These are phyloP conservation scores for Inosperma sp. DNA, from an alignment of 768 basidiomycete genomes.

Conservation along the genomic window DNA sequence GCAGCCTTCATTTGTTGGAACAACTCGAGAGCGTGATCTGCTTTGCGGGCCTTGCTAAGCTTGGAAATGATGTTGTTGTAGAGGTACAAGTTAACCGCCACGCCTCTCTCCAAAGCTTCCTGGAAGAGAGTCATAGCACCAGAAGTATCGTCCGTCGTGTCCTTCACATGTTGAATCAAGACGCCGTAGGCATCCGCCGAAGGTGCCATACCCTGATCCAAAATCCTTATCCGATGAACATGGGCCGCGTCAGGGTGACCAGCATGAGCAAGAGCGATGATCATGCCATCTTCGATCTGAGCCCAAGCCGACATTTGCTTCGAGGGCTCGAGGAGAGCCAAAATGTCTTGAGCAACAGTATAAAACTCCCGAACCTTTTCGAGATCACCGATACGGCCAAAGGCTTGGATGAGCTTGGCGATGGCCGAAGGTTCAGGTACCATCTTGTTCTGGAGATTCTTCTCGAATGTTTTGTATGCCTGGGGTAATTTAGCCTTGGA, in stretches of 20 bases:
- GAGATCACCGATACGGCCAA: conserved; percentile 60
- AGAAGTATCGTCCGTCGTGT: conserved; percentile 92
- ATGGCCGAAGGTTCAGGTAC: conserved; percentile 52
- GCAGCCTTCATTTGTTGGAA: conserved; percentile 82
- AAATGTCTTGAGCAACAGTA: conserved; percentile 55
- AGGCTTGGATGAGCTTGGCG: conserved; percentile 58
- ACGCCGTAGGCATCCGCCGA: conserved; percentile 90
- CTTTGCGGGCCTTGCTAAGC: conserved; percentile 90
- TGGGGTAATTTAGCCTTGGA: conserved; percentile 3
- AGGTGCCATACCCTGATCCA: conserved; percentile 73
- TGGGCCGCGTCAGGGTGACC: conserved; percentile 79
- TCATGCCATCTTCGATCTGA: conserved; percentile 81
- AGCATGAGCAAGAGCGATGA: conserved; percentile 77
- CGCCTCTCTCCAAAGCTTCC: conserved; percentile 66
- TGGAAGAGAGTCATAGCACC: conserved; percentile 82
- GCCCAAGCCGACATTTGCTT: conserved; percentile 52
- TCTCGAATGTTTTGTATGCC: conserved; percentile 49
- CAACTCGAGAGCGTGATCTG: conserved; percentile 80
- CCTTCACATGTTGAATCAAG: conserved; percentile 80
- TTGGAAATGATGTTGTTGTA: conserved; percentile 98
- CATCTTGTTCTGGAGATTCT: conserved; percentile 38
- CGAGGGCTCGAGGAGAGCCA: conserved; percentile 39
- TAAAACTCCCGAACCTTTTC: conserved; percentile 66
- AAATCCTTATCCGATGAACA: conserved; percentile 70
- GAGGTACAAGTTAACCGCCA: conserved; percentile 78